Conservation (phyloP, 2,329 filamentous ascomycete genomes). For the Corinectria fuckeliana region DNA sequence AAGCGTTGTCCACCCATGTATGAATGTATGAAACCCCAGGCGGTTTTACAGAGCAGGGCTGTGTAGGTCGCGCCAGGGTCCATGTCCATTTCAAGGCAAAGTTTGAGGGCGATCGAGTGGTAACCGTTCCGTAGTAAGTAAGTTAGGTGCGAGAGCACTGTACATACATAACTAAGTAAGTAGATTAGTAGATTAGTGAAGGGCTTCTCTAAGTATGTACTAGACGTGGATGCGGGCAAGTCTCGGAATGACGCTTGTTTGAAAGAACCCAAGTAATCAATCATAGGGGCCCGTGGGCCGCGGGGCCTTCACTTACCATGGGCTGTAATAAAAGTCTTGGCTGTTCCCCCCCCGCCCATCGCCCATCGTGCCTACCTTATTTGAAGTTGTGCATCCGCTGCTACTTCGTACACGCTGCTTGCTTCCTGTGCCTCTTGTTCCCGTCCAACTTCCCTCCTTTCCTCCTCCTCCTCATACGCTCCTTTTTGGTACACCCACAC, state of each 20-base stretch:
- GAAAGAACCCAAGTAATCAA: not conserved
- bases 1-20: conserved; percentile 4
- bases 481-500: conserved; percentile 17
- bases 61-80: not conserved
- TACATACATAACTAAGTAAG: too few species aligned
- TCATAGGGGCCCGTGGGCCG: conserved; percentile 3
- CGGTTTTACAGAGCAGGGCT: not conserved
- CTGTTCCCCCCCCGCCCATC: not conserved
- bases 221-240: too few species aligned
- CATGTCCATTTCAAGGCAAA: conserved; percentile 11
- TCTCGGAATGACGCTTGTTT: too few species aligned
- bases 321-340: conserved; percentile 1
- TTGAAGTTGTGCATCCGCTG: conserved; percentile 29
- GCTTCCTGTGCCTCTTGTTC: conserved; percentile 16
- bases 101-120: not conserved
- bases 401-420: conserved; percentile 12
- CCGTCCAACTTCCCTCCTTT: conserved; percentile 11
- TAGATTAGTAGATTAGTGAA: too few species aligned
- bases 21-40: not conserved
- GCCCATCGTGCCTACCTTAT: conserved; percentile 21
- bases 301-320: not conserved
- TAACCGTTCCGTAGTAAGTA: not conserved
- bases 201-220: too few species aligned
- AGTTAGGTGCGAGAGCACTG: too few species aligned
- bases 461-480: conserved; percentile 6